Percentiles rank a stretch among this genome's conserved stretches.
These are phyloP conservation scores for sorghum (Sorghum bicolor) DNA, from an alignment of 176 grass and related monocot species.

Conservation along the genomic window Sorghum_bicolor_NCBIv3 NC_012876.2:3767501-3768000, in stretches of 20 bases:
- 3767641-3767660: background rate
- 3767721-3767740: background rate
- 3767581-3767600: background rate
- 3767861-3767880: constrained; percentile 27
- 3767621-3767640: background rate
- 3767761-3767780: constrained; percentile 7
- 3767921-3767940: constrained; percentile 22
- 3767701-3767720: background rate
- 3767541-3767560: background rate
- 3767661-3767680: background rate
- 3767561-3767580: background rate
- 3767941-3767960: constrained; percentile 32
- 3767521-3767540: constrained; percentile 12
- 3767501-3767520: constrained; percentile 44
- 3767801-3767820: constrained; percentile 19
- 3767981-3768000: background rate
- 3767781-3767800: background rate
- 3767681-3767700: background rate
- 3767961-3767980: constrained; percentile 24
- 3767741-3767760: background rate
- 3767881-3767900: constrained; percentile 9
- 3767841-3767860: background rate
- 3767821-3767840: constrained; percentile 8
- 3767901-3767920: constrained; percentile 10
- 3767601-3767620: background rate